Base-by-base conservation (phyloP, 305 asterid species). In the Fraxinus dipetala region DNA sequence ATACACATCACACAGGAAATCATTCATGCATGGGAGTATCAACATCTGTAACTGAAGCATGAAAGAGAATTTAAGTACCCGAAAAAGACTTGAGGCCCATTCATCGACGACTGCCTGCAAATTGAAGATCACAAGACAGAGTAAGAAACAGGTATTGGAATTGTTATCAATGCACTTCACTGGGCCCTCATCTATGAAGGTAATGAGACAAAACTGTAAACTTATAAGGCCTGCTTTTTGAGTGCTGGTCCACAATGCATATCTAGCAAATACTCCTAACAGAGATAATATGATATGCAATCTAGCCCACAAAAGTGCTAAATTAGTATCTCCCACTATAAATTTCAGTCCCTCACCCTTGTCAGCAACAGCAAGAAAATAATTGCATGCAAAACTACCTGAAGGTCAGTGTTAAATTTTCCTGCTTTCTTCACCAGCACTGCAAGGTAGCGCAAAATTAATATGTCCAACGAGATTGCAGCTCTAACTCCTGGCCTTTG, bases 401-500 rank as follows among this genome's bases (percentile, higher is more conserved):
- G 97, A 84, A 95, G 97, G 87, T 95, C 96, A 16, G 97, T 89
- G 89, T 95, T 95, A 61, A 95, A 84, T 70, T 90, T 94, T 65
- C 98, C 95, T 76, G 92, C 96, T 85, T 77, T 92, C 90, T 89
- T 93, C 74, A 94, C 67, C 83, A 93, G 13, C 86, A 95, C 98
- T 76, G 98, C 94, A 79, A 95, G 87, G 86, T 89, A 92, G 48
- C 94, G 98, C 84, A 95, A 92, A 88, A 95, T 91, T 84, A 94
- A 87, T 82, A 94, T 90, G 89, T 95, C 99, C 91, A 94, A 83
- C 74, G 99, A 90, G 78, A 95, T 95, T 83, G 99, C 98, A 87
- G 98, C 97, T 90, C 90, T 91, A 87, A 95, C 99, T 74, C 99
- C 99, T 45, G 99, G 99, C 83, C 99, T 91, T 89, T 95, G 99